phyloP scores from a whole-genome alignment of 768 basidiomycete genomes.

The Podaxis sp. region DNA sequence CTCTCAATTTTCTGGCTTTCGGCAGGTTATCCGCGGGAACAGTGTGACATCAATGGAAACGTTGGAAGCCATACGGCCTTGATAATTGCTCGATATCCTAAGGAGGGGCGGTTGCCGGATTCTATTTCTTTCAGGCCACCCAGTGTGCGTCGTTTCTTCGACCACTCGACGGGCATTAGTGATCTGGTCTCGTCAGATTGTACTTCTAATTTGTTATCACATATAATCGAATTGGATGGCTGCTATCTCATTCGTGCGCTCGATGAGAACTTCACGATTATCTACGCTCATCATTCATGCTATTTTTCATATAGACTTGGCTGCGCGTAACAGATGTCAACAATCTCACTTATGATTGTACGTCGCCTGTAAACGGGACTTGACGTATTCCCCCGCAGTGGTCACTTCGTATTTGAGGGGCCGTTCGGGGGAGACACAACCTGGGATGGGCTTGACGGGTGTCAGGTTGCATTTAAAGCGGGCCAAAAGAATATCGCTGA shows the following conservation, averaged over 20 bases:
- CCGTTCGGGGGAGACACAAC: conserved; percentile 39
- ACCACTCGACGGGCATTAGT: background rate
- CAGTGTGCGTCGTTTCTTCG: conserved; percentile 2
- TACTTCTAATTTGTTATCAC: conserved; percentile 3
- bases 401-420: conserved; percentile 65
- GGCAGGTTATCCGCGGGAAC: conserved; percentile 93
- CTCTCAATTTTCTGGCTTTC: conserved; percentile 4
- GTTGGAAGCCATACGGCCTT: conserved; percentile 53
- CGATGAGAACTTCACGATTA: background rate
- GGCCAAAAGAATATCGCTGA: conserved; percentile 24
- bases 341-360: conserved; percentile 35
- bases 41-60: conserved; percentile 96
- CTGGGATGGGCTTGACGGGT: conserved; percentile 41
- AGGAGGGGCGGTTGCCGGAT: background rate
- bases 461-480: background rate
- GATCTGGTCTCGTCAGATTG: background rate
- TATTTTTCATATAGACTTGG: too few species aligned
- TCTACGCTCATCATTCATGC: too few species aligned
- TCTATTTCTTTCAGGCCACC: background rate
- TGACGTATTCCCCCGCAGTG: conserved; percentile 82
- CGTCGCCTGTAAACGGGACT: conserved; percentile 63
- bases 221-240: background rate
- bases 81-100: conserved; percentile 4
- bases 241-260: background rate
- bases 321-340: background rate